Percentiles rank a stretch among this genome's conserved stretches.
Conservation (phyloP, 768 basidiomycete species). For the Suillus discolor region DNA sequence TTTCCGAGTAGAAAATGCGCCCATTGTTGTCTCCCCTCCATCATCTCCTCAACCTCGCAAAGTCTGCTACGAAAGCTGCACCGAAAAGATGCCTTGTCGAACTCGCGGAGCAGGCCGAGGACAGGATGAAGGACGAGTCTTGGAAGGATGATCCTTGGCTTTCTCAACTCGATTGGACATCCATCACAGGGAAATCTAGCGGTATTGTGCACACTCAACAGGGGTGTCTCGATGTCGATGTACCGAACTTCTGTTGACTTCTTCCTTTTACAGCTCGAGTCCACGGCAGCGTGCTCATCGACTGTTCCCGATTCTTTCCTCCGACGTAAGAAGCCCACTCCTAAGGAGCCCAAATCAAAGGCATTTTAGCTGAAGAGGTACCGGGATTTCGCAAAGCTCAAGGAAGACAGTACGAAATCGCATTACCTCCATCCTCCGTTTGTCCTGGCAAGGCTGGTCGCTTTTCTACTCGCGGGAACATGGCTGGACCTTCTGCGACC, state of each 20-base stretch:
- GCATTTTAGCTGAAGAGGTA: constrained; percentile 97
- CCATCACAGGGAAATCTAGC: constrained; percentile 75
- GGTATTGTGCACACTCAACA: constrained; percentile 41
- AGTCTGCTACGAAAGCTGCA: constrained; percentile 7
- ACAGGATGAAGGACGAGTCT: constrained; percentile 47
- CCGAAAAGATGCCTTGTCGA: constrained; percentile 57
- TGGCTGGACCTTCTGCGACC: constrained; percentile 91
- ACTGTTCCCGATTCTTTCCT: constrained; percentile 3
- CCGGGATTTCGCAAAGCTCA: constrained; percentile 82
- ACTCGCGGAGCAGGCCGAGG: constrained; percentile 62
- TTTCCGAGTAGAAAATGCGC: constrained; percentile 29
- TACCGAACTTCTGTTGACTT: constrained; percentile 13
- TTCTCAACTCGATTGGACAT: constrained; percentile 93
- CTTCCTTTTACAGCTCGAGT: constrained; percentile 57
- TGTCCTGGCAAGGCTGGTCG: constrained; percentile 89
- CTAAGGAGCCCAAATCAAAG: constrained; percentile 43
- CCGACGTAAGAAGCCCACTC: constrained; percentile 29
- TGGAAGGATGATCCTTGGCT: constrained; percentile 85
- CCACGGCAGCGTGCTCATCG: constrained; percentile 28
- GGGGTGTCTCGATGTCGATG: constrained; percentile 19
- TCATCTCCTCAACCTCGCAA: constrained; percentile 17
- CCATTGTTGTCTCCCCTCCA: constrained; percentile 5
- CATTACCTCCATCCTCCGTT: constrained; percentile 76
- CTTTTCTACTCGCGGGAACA: constrained; percentile 84
- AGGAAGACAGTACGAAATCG: constrained; percentile 79